phyloP scores from a whole-genome alignment of 805 yeast species.

The Candida nemodendra region DNA sequence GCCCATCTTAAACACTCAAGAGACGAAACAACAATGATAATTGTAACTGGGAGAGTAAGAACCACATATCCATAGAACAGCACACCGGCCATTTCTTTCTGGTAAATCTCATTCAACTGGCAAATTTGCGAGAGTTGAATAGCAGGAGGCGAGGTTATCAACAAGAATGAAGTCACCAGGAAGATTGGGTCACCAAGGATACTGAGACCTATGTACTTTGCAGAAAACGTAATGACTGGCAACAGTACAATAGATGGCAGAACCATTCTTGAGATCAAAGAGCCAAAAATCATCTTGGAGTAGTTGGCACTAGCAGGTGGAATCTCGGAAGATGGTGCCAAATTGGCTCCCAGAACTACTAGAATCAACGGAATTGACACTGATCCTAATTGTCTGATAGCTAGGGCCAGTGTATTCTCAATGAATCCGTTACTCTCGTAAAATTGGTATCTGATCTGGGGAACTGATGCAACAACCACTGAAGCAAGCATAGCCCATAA shows the following conservation, averaged over 20 bases:
- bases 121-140: conserved; percentile 80
- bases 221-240: conserved; percentile 64
- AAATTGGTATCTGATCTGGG: conserved; percentile 53
- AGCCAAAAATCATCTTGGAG: conserved; percentile 61
- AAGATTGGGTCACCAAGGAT: conserved; percentile 81
- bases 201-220: conserved; percentile 61
- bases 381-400: conserved; percentile 65
- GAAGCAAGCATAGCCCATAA: conserved; percentile 72
- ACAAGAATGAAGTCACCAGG: conserved; percentile 68
- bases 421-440: conserved; percentile 60
- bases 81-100: conserved; percentile 80
- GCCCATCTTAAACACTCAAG: conserved; percentile 50
- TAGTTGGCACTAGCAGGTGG: conserved; percentile 67
- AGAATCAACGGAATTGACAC: conserved; percentile 77
- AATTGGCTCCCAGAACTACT: conserved; percentile 75
- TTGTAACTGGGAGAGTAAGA: conserved; percentile 73
- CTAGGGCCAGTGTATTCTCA: conserved; percentile 61
- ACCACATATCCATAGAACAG: conserved; percentile 81
- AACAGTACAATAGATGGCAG: conserved; percentile 66
- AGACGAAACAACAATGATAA: conserved; percentile 65
- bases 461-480: conserved; percentile 66
- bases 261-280: conserved; percentile 75
- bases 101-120: conserved; percentile 71
- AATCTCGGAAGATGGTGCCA: conserved; percentile 64
- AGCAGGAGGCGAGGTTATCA: conserved; percentile 81